These are phyloP conservation scores for Trichoderma sp. DNA, from an alignment of 2,329 filamentous ascomycete species.

Conservation along the genomic window DNA sequence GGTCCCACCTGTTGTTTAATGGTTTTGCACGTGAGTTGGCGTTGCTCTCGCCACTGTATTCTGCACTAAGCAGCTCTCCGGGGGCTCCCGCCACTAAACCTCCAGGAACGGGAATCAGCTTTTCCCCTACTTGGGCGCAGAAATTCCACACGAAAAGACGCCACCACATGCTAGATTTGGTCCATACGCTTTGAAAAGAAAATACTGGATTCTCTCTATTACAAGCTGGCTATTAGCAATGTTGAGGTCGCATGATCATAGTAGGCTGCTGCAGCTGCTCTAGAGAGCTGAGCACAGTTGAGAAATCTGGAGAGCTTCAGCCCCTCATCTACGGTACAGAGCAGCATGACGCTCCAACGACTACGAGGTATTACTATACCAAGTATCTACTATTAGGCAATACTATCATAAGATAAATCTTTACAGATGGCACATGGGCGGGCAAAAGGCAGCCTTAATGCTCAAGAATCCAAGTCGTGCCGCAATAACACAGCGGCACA, in stretches of 20 bases:
- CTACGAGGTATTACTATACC: background rate
- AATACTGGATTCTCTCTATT: background rate
- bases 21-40: slow-evolving; percentile 37
- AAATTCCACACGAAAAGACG: slow-evolving; percentile 1
- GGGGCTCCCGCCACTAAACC: background rate
- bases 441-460: background rate
- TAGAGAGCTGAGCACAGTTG: background rate
- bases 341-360: background rate
- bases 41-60: slow-evolving; percentile 16
- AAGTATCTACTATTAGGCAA: background rate
- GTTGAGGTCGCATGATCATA: background rate
- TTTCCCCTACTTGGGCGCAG: background rate
- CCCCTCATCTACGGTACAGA: background rate
- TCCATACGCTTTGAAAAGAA: background rate
- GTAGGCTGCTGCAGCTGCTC: background rate
- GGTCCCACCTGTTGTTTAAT: slow-evolving; percentile 35
- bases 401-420: no score
- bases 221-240: background rate
- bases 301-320: background rate
- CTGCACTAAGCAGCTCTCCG: background rate
- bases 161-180: background rate
- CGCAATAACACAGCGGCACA: background rate
- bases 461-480: background rate
- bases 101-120: background rate
- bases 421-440: background rate